phyloP scores from a whole-genome alignment of 495 filamentous ascomycete species.

The Talaromyces stipitatus region DNA sequence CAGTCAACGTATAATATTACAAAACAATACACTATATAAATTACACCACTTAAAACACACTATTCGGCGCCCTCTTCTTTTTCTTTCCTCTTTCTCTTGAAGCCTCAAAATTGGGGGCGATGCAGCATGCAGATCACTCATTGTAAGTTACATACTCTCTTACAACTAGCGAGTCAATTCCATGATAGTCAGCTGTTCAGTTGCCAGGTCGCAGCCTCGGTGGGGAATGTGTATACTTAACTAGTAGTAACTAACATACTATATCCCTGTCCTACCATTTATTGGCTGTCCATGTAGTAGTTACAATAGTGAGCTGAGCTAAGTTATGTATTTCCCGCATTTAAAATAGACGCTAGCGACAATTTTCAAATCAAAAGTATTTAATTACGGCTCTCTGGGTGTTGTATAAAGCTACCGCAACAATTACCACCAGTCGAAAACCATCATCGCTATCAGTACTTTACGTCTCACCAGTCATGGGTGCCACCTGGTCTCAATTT shows the following conservation, averaged over 20 bases:
- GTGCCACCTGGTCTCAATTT: constrained; percentile 15
- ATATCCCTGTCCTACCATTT: too few relatives aligned
- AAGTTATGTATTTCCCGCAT: too few relatives aligned
- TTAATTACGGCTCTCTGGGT: not conserved
- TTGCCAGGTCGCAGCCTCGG: not conserved
- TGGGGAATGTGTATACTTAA: not conserved
- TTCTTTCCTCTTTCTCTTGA: not conserved
- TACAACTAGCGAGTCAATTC: too few relatives aligned
- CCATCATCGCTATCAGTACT: not conserved
- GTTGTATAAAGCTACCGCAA: not conserved
- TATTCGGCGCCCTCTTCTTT: not conserved
- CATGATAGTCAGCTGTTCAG: too few relatives aligned
- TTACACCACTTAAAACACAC: not conserved
- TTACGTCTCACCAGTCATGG: constrained; percentile 4
- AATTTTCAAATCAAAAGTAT: not conserved
- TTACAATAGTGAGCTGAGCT: too few relatives aligned
- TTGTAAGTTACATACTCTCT: too few relatives aligned
- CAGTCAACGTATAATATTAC: not conserved
- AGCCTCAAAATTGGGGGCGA: not conserved
- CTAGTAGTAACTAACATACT: too few relatives aligned
- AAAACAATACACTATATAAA: not conserved
- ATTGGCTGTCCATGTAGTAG: too few relatives aligned
- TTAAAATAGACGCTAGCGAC: too few relatives aligned
- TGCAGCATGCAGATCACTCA: not conserved
- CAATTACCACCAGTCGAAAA: not conserved